Percentiles rank a stretch among this genome's conserved stretches.
These are phyloP conservation scores for Panicum virgatum DNA, from an alignment of 202 grass and related monocot genomes.

Conservation along the genomic window DNA sequence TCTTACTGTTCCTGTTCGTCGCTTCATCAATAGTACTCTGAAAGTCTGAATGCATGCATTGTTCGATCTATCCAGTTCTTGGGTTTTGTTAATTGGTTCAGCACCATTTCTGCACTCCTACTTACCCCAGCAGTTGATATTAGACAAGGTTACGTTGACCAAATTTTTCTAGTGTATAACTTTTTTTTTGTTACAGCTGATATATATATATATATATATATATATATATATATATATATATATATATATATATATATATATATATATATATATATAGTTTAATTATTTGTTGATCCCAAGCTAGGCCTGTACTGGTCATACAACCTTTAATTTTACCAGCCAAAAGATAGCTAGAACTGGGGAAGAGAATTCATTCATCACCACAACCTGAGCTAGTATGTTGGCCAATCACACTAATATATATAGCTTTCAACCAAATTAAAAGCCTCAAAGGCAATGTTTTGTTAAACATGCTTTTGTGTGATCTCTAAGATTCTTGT, in stretches of 20 bases:
- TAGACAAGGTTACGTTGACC: not conserved
- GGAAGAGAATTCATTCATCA: not conserved
- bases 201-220: too few relatives aligned
- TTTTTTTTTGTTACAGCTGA: not conserved
- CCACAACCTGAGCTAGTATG: not conserved
- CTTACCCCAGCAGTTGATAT: not conserved
- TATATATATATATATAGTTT: not conserved
- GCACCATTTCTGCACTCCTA: not conserved
- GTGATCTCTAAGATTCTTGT: not conserved
- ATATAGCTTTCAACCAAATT: not conserved
- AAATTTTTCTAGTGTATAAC: not conserved
- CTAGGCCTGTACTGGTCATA: not conserved
- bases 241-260: too few relatives aligned
- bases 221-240: too few relatives aligned
- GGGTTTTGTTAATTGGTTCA: not conserved
- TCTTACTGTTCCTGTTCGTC: conserved; percentile 1
- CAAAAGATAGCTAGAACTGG: not conserved
- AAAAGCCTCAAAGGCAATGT: not conserved
- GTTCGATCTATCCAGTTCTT: not conserved
- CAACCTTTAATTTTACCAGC: not conserved
- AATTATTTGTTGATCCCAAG: not conserved
- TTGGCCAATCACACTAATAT: not conserved
- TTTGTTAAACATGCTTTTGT: not conserved
- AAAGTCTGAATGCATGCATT: not conserved
- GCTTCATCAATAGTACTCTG: not conserved